Evolutionary conservation across 306 rosid species (phyloP), one percentile per base, ranked within the genome.

Genomic region (Acacia confusa): DNA sequence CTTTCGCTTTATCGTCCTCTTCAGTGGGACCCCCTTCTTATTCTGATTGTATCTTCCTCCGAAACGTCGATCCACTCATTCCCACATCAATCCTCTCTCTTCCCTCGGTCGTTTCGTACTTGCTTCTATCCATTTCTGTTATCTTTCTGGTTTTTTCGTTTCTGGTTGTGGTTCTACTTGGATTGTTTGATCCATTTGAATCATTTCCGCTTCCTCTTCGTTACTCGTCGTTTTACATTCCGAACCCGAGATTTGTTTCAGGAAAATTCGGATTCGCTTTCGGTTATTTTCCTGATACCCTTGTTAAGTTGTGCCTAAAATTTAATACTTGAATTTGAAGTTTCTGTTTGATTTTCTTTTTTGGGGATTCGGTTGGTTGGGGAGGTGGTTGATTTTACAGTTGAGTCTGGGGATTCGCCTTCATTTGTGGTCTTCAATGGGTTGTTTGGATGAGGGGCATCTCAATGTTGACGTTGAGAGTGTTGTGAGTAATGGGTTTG

Each of bases 371-470:
- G 22, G 61, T 22, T 55, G 34, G 16, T 75, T 75, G 17, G 44
- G 79, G 34, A 32, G 60, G 36, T 55, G 55, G 57, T 52, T 70
- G 53, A 50, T 50, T 75, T 50, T 30, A 4, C 25, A 44, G 14
- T 25, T 67, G 7, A 27, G 63, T 66, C 72, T 65, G 86, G 78
- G 78, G 78, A 74, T 78, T 78, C 70, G 81, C 78, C 68, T 81
- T 77, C 30, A 40, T 84, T 55, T 43, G 67, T 6, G 83, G 84
- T 83, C 69, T 61, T 82, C 88, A 76, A 96, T 93, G 97, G 98
- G 93, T 50, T 92, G 94, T 86, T 96, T 90, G 83, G 92, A 88
- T 57, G 97, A 85, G 82, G 99, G 90, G n/a, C 88, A 77, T 82
- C 82, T 85, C 82, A 55, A 30, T 82, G 82, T 78, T 67, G 97